Evolutionary conservation across 805 yeast genomes (phyloP), one percentile per base, ranked within the genome.

Genomic region (Lipomyces lipofer): DNA sequence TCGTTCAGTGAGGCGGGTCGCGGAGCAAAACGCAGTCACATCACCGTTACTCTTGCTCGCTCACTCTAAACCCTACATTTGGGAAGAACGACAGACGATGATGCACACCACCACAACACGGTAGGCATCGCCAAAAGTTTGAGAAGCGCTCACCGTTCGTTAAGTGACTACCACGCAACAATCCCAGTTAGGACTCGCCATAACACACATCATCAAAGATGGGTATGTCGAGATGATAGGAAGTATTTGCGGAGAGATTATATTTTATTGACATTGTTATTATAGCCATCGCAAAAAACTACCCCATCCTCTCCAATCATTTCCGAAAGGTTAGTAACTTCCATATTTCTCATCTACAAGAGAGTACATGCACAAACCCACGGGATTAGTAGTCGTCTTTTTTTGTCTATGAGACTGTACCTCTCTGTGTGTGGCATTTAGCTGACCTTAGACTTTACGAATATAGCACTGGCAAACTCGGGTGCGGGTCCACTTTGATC

Each of bases 401-500:
- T n/a, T n/a, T n/a, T n/a, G n/a, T n/a, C n/a, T n/a, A n/a, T n/a
- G n/a, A n/a, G n/a, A n/a, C n/a, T n/a, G n/a, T n/a, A n/a, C n/a
- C n/a, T n/a, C n/a, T n/a, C n/a, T n/a, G n/a, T n/a, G n/a, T n/a
- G n/a, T n/a, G n/a, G n/a, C n/a, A n/a, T n/a, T n/a, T n/a, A n/a
- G n/a, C n/a, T n/a, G n/a, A n/a, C n/a, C n/a, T n/a, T n/a, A n/a
- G n/a, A n/a, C n/a, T n/a, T n/a, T n/a, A n/a, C n/a, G n/a, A n/a
- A 21, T 22, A 17, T 32, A 60, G 88, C 92, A 92, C 96, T 94
- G 99, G 99, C 98, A 94, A 83, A 96, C 89, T 80, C 88, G 98
- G 76, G 99, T 94, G 84, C 88, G 83, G 78, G 97, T 89, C 73
- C 99, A 95, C 90, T 87, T 94, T 76, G 97, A 94, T 92, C 99